A percentile compares a stretch with the other conserved stretches of the same genome.
Evolutionary conservation across 2,329 filamentous ascomycete genomes (phyloP).

Genomic region (Simplicillium sp.): DNA sequence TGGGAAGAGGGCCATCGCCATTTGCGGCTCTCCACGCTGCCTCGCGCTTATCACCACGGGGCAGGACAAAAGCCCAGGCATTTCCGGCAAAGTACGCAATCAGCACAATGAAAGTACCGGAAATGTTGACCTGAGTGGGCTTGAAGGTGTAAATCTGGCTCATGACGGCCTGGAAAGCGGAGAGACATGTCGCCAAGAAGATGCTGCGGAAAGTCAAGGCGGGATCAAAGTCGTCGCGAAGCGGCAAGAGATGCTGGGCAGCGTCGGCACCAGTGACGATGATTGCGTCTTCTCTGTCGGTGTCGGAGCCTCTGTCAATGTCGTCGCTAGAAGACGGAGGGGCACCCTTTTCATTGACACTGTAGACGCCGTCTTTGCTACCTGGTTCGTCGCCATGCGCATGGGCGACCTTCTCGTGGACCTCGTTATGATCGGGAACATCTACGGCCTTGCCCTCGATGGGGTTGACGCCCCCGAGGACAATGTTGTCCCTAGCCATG

Average conservation of each 20-base stretch:
- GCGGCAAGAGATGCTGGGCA: slow-evolving; percentile 33
- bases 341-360: too few species aligned
- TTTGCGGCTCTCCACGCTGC: slow-evolving; percentile 33
- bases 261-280: slow-evolving; percentile 44
- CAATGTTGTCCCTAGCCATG: too few species aligned
- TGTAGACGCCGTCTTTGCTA: too few species aligned
- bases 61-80: slow-evolving; percentile 35
- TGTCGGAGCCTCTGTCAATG: too few species aligned
- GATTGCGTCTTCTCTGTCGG: slow-evolving; percentile 21
- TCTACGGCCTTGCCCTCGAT: too few species aligned
- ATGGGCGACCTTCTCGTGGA: too few species aligned
- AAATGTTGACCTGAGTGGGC: slow-evolving; percentile 36
- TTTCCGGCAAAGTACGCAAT: slow-evolving; percentile 46
- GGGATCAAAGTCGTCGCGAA: slow-evolving; percentile 42
- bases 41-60: slow-evolving; percentile 40
- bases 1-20: slow-evolving; percentile 29
- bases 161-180: slow-evolving; percentile 46
- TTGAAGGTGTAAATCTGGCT: slow-evolving; percentile 48
- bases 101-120: slow-evolving; percentile 46
- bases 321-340: too few species aligned
- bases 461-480: too few species aligned
- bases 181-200: slow-evolving; percentile 36
- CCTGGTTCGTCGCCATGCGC: too few species aligned
- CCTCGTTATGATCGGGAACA: too few species aligned
- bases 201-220: slow-evolving; percentile 44